Conservation (phyloP, 2,329 filamentous ascomycete species). For the Camptophora hylomeconis region DNA sequence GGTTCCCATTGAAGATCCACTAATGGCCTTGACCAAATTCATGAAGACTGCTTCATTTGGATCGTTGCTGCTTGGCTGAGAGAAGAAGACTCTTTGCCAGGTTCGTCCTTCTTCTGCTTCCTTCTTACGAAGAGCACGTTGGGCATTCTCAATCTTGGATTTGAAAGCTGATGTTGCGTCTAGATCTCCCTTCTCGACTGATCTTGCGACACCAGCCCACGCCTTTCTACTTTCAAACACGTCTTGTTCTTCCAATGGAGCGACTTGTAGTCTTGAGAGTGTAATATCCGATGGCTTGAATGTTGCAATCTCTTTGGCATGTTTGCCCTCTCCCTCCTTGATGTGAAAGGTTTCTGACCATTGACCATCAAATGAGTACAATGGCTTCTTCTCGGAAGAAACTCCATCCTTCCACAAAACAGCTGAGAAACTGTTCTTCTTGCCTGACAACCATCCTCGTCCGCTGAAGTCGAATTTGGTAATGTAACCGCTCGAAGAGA, state of each 20-base stretch:
- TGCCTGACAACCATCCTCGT: conserved; percentile 87
- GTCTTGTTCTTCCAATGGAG: conserved; percentile 67
- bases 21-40: conserved; percentile 29
- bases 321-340: conserved; percentile 26
- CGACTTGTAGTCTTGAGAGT: conserved; percentile 55
- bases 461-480: conserved; percentile 86
- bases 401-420: conserved; percentile 54
- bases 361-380: conserved; percentile 74
- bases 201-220: conserved; percentile 74
- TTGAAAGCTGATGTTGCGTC: conserved; percentile 69
- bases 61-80: conserved; percentile 20
- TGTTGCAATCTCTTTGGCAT: conserved; percentile 34
- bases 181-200: conserved; percentile 74
- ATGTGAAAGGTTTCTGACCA: conserved; percentile 47
- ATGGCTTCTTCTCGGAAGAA: conserved; percentile 49
- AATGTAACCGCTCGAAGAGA: conserved; percentile 73
- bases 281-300: conserved; percentile 44
- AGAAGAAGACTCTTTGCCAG: conserved; percentile 82
- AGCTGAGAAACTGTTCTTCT: conserved; percentile 84
- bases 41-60: conserved; percentile 26
- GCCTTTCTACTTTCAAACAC: conserved; percentile 77
- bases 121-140: conserved; percentile 61
- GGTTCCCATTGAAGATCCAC: conserved; percentile 17
- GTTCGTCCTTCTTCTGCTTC: conserved; percentile 60
- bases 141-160: conserved; percentile 78